A percentile compares a stretch with the other conserved stretches of the same genome.
Evolutionary conservation across 176 grass and related monocot species (phyloP).

Genomic region (Musa acuminata): DNA sequence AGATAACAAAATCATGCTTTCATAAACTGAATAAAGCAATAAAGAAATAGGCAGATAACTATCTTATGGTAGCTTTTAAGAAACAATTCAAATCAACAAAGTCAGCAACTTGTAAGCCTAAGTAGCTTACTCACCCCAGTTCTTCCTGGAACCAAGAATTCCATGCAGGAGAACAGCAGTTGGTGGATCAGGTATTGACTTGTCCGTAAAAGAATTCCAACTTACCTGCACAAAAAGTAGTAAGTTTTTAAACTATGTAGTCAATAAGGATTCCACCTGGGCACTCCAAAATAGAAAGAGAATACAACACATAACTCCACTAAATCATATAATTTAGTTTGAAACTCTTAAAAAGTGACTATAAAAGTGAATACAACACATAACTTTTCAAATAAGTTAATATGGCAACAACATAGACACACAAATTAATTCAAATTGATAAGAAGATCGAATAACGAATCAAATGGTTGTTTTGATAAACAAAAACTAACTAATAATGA

Average conservation of each 20-base stretch:
- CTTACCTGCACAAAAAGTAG: conserved; percentile 41
- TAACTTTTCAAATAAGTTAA: too few relatives aligned
- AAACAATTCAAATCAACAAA: background rate
- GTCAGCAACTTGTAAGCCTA: background rate
- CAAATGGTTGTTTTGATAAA: too few relatives aligned
- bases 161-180: conserved; percentile 96
- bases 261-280: background rate
- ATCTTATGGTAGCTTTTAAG: background rate
- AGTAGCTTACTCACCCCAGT: conserved; percentile 66
- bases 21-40: background rate
- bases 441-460: too few relatives aligned
- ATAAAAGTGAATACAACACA: too few relatives aligned
- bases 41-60: conserved; percentile 6
- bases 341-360: too few relatives aligned
- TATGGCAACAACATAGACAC: too few relatives aligned
- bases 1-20: background rate
- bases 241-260: background rate
- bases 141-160: conserved; percentile 89
- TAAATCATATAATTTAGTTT: too few relatives aligned
- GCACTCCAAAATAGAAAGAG: background rate
- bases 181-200: conserved; percentile 90
- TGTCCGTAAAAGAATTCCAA: conserved; percentile 96
- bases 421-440: too few relatives aligned
- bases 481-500: too few relatives aligned
- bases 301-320: background rate